Percentiles rank a stretch among this genome's conserved stretches.
Evolutionary conservation across 257 asterid species (phyloP).

Genomic region (Ophiorrhiza pumila): DNA sequence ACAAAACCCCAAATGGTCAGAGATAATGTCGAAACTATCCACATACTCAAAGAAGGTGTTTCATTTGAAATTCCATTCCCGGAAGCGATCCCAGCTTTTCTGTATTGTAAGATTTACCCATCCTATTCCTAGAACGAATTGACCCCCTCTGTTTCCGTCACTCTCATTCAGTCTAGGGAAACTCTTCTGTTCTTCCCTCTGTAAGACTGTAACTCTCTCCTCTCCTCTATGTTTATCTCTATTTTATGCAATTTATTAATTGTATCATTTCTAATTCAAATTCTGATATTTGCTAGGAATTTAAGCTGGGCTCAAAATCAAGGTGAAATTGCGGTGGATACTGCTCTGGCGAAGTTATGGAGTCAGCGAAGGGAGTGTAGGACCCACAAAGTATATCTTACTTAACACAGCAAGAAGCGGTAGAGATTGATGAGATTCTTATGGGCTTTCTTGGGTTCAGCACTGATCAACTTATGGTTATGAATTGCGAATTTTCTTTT

Average conservation of each 20-base stretch:
- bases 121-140: not conserved
- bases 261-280: slow-evolving; percentile 14
- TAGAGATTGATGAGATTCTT: slow-evolving; percentile 79
- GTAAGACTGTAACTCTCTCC: slow-evolving; percentile 22
- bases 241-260: too few species aligned
- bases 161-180: slow-evolving; percentile 8
- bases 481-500: not conserved
- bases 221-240: not conserved
- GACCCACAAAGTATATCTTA: slow-evolving; percentile 56
- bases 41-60: too few species aligned
- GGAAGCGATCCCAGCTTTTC: too few species aligned
- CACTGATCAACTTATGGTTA: slow-evolving; percentile 93
- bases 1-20: too few species aligned
- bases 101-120: too few species aligned
- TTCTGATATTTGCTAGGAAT: slow-evolving; percentile 22
- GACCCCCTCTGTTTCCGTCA: slow-evolving; percentile 2
- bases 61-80: too few species aligned
- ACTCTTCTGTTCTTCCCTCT: slow-evolving; percentile 14
- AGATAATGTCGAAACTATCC: too few species aligned
- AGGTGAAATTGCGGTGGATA: slow-evolving; percentile 27
- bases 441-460: slow-evolving; percentile 97
- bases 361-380: slow-evolving; percentile 45
- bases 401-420: slow-evolving; percentile 76
- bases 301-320: slow-evolving; percentile 40
- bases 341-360: slow-evolving; percentile 50